Percentiles rank a stretch among this genome's conserved stretches.
Conservation (phyloP, 2,329 filamentous ascomycete genomes). For the Saccharata proteae region DNA sequence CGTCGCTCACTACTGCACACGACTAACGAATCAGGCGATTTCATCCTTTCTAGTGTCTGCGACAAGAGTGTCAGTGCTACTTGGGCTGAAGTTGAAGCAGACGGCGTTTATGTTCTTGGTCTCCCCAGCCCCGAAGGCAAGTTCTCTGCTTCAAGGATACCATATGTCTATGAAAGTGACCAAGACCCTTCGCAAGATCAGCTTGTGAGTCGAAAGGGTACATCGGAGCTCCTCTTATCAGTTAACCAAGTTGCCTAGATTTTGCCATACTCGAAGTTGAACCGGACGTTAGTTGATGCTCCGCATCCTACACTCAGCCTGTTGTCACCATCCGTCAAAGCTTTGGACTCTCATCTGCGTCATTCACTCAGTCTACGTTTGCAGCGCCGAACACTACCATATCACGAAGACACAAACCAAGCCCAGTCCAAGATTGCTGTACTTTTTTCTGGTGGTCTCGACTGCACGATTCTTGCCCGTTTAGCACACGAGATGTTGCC, state of each 20-base stretch:
- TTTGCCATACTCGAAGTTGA: slow-evolving; percentile 5
- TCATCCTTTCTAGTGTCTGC: slow-evolving; percentile 62
- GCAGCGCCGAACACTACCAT: too few relatives aligned
- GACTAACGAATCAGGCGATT: slow-evolving; percentile 34
- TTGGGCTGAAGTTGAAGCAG: slow-evolving; percentile 75
- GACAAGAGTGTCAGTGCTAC: slow-evolving; percentile 29
- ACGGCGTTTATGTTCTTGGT: slow-evolving; percentile 64
- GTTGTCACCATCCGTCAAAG: slow-evolving; percentile 39
- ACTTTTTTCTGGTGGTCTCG: slow-evolving; percentile 86
- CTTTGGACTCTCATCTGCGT: slow-evolving; percentile 43
- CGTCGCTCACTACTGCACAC: slow-evolving; percentile 63
- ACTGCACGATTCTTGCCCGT: slow-evolving; percentile 80
- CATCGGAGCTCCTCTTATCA: too few relatives aligned
- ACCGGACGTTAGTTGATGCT: slow-evolving; percentile 15
- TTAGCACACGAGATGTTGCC: slow-evolving; percentile 68
- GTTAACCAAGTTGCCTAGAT: too few relatives aligned
- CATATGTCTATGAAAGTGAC: too few relatives aligned
- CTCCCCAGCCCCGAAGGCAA: too few relatives aligned
- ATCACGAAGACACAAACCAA: too few relatives aligned
- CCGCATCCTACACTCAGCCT: slow-evolving; percentile 17
- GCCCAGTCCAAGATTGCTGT: slow-evolving; percentile 54
- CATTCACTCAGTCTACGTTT: slow-evolving; percentile 50
- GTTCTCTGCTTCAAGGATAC: too few relatives aligned
- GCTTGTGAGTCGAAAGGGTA: too few relatives aligned
- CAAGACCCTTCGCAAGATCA: too few relatives aligned